These are phyloP conservation scores for Aspergillaceae sp. DNA, from an alignment of 2,329 filamentous ascomycete species.

Conservation along the genomic window DNA sequence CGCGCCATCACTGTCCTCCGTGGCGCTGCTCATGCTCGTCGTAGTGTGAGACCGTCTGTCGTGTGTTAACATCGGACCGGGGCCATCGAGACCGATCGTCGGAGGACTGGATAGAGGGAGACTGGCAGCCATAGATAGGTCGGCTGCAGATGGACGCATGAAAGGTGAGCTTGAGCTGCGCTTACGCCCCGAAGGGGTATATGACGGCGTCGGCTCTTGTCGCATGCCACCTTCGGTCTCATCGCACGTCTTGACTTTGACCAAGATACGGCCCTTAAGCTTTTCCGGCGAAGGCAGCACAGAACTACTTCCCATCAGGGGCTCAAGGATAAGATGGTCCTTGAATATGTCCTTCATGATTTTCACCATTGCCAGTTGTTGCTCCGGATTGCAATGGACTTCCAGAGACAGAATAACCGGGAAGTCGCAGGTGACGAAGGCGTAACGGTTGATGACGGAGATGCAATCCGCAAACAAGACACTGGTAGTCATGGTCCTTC, in stretches of 20 bases:
- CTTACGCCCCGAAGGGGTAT: slow-evolving; percentile 36
- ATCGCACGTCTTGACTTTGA: slow-evolving; percentile 86
- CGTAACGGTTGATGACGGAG: slow-evolving; percentile 87
- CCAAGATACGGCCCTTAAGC: slow-evolving; percentile 70
- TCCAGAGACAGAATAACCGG: slow-evolving; percentile 92
- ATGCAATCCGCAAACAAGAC: slow-evolving; percentile 89
- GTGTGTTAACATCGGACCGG: slow-evolving; percentile 39
- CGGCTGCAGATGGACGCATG: slow-evolving; percentile 52
- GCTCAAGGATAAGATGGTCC: slow-evolving; percentile 66
- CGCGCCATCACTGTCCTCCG: slow-evolving; percentile 68
- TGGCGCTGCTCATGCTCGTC: slow-evolving; percentile 49
- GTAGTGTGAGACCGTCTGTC: slow-evolving; percentile 47
- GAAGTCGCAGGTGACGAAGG: slow-evolving; percentile 77
- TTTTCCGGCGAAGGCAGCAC: slow-evolving; percentile 78
- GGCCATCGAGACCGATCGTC: slow-evolving; percentile 42
- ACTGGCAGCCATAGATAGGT: slow-evolving; percentile 46
- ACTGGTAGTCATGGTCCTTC: slow-evolving; percentile 76
- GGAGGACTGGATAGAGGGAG: slow-evolving; percentile 46
- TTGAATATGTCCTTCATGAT: slow-evolving; percentile 83
- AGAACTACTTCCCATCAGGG: slow-evolving; percentile 58
- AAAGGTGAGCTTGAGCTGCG: slow-evolving; percentile 73
- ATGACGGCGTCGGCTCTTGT: slow-evolving; percentile 33
- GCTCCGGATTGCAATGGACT: slow-evolving; percentile 76
- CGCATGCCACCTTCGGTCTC: slow-evolving; percentile 40
- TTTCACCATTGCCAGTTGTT: slow-evolving; percentile 80